Base-by-base conservation (phyloP, 1,139 yeast species). In the Geotrichum citri-aurantii region DNA sequence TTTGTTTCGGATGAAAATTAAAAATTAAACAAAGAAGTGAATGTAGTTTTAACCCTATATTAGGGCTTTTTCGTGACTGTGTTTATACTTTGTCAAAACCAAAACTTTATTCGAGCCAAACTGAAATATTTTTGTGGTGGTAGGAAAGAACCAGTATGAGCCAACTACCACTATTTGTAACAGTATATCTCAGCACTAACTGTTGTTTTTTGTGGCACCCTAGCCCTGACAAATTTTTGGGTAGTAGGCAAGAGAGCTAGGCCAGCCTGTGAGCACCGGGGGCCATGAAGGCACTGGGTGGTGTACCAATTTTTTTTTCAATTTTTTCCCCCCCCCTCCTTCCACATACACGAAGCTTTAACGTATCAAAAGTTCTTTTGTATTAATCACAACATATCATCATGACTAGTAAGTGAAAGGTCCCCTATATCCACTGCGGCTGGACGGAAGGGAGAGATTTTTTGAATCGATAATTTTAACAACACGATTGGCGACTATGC, bases 401-500 rank as follows among this genome's bases (percentile, higher is more conserved):
- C 55, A 60, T 60, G 62, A 60, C 61, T 58, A 60, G 62, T 60
- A 60, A 60, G 62, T 60, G 57, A 37, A 52, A 46, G 17, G 24
- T 42, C 31, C 29, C 3, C 33, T 19, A 24, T 48, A 7, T 7
- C 2, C 40, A 24, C 7, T 23, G 33, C 19, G 23, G 26, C 42
- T 40, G 27, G 8, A 37, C 17, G 19, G 42, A 37, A 37, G 42
- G 42, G 42, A 37, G 42, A 37, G 11, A 14, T n/a, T 37, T 37
- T 37, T 31, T 37, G 42, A 37, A 26, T 7, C 42, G 14, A 37
- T 5, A n/a, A n/a, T n/a, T 37, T 14, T 14, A 37, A 12, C 42
- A 17, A 14, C 42, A 14, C 42, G 14, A 37, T 37, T 31, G 37
- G n/a, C 37, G 37, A 31, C 14, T 10, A 31, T 12, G 3, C n/a